Evolutionary conservation across 805 yeast genomes (phyloP).

Genomic region (Sungouiozyma intestinalis): DNA sequence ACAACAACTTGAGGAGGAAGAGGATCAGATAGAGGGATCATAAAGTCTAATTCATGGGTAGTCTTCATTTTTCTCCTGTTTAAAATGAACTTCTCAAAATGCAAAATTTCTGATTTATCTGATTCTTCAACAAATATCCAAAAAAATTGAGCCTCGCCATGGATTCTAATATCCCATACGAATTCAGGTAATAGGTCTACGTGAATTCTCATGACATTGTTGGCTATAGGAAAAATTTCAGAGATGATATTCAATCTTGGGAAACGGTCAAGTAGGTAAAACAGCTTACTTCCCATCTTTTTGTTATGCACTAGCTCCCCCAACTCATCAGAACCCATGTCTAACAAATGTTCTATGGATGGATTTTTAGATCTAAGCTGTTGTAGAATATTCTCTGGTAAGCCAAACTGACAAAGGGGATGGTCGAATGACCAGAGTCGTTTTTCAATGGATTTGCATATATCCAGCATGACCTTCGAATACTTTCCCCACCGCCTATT

Average conservation of each 20-base stretch:
- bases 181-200: slow-evolving; percentile 65
- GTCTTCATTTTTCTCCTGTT: slow-evolving; percentile 44
- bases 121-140: slow-evolving; percentile 92
- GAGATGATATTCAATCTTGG: slow-evolving; percentile 70
- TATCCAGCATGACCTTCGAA: slow-evolving; percentile 59
- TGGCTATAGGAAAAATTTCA: slow-evolving; percentile 81
- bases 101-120: slow-evolving; percentile 60
- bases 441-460: slow-evolving; percentile 80
- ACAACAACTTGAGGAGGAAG: slow-evolving; percentile 82
- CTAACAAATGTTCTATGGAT: slow-evolving; percentile 60
- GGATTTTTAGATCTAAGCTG: slow-evolving; percentile 56
- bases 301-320: slow-evolving; percentile 85
- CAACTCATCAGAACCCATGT: slow-evolving; percentile 61
- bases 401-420: slow-evolving; percentile 78
- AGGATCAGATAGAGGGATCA: slow-evolving; percentile 85
- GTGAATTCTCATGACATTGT: slow-evolving; percentile 75
- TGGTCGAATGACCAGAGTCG: slow-evolving; percentile 85
- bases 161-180: slow-evolving; percentile 71
- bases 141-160: slow-evolving; percentile 76
- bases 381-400: slow-evolving; percentile 56
- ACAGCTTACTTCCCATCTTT: slow-evolving; percentile 57
- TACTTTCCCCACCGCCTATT: slow-evolving; percentile 87
- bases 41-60: slow-evolving; percentile 72
- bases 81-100: slow-evolving; percentile 71
- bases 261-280: slow-evolving; percentile 53